Base-by-base conservation (phyloP, 768 basidiomycete genomes). In the Lactarius indigo region DNA sequence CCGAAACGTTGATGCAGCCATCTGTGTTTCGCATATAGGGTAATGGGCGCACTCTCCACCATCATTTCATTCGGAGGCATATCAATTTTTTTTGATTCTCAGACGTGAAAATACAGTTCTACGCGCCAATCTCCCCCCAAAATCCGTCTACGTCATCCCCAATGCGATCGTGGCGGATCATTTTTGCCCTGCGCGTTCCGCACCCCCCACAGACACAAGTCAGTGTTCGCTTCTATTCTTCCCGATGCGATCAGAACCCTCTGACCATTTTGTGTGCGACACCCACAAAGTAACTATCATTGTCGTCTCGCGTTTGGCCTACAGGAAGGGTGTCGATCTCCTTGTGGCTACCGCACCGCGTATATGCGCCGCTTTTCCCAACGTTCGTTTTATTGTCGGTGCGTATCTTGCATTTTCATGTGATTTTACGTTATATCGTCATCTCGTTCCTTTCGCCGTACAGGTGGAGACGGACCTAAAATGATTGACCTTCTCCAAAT, bases 61-160 rank as follows among this genome's bases (percentile, higher is more conserved):
- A 17, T 10, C 64, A 23, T 17, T 23, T 65, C n/a, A 18, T 64
- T 47, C 47, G 28, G 13, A 12, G 23, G 18, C 9, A 9, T 28
- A 23, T 26, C 1, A 50, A 23, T 26, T 1, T 20, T 52, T 52
- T 47, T 18, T 30, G 26, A 23, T 35, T n/a, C 52, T 23, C 72
- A 98, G 96, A 30, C 93, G 96, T n/a, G 97, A 98, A 78, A 99
- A 98, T 69, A 98, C 96, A 0, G 92, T 96, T 3, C 82, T 99
- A 1, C 83, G 97, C 6, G 94, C 91, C 1, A 83, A 90, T 54
- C 78, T 97, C 2, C 63, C 63, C 37, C 84, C 83, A 0, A 74
- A 80, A 20, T 86, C 85, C 41, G 88, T 94, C 18, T 91, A 95
- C 72, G 96, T 98, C 2, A 96, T 99, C 33, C 97, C 97, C 3